Base-by-base conservation (phyloP, 768 basidiomycete genomes). In the Mycena indigotica region DNA sequence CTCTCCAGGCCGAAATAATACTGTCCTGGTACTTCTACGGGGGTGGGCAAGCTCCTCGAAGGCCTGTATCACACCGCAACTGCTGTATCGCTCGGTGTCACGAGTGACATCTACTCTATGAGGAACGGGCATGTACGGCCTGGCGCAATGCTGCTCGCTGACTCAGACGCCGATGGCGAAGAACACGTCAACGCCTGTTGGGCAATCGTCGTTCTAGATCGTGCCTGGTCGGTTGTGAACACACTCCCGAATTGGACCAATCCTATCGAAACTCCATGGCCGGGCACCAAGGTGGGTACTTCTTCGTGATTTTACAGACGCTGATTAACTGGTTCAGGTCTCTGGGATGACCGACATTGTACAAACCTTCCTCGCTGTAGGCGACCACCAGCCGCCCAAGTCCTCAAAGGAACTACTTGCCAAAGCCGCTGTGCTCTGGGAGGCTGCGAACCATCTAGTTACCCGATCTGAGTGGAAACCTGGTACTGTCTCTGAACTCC, bases 221-320 rank as follows among this genome's bases (percentile, higher is more conserved):
- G 12, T 10, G n/a, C 35, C n/a, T 38, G 35, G 35, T 10, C 35
- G 10, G 35, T 38, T 38, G 35, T 80, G 16, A 74, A 75, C 23
- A 68, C 74, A 8, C 67, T 75, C 3, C 67, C 73, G 1, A 68
- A 71, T 23, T 40, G 65, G 44, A 29, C 50, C n/a, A 49, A 46
- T 50, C 45, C 55, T 55, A 60, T 75, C 10, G 72, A 74, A 62
- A 75, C 75, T 1, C 75, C 76, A 1, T 75, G 76, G 73, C 77
- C 77, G 1, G 15, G 74, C 73, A 48, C 59, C 67, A 17, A 61
- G 60, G 40, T 57, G 63, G 15, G 44, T 60, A n/a, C n/a, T n/a
- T n/a, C n/a, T n/a, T n/a, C n/a, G n/a, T n/a, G n/a, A n/a, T n/a
- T n/a, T n/a, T n/a, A n/a, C n/a, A n/a, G n/a, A n/a, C n/a, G n/a